phyloP scores from a whole-genome alignment of 805 yeast genomes.

The Metschnikowia colocasiae region DNA sequence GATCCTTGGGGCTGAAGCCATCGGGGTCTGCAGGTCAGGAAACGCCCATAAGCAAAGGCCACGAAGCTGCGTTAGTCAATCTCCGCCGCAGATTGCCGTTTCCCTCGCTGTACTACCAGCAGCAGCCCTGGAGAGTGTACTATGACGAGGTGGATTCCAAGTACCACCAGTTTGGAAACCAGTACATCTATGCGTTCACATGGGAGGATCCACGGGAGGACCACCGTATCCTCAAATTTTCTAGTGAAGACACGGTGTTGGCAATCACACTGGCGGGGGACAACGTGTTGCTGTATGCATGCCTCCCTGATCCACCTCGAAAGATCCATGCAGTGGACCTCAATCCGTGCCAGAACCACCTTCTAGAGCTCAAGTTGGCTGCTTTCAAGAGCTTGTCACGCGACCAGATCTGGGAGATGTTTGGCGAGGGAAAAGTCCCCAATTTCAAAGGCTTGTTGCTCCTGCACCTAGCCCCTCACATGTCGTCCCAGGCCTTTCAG shows the following conservation, averaged over 20 bases:
- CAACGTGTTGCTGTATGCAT: slow-evolving; percentile 69
- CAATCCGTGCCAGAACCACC: slow-evolving; percentile 79
- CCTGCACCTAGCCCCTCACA: slow-evolving; percentile 57
- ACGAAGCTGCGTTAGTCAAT: slow-evolving; percentile 69
- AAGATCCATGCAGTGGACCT: slow-evolving; percentile 81
- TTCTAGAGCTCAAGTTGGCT: slow-evolving; percentile 75
- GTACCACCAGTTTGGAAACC: slow-evolving; percentile 69
- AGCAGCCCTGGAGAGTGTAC: slow-evolving; percentile 73
- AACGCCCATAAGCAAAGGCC: slow-evolving; percentile 59
- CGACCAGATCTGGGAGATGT: slow-evolving; percentile 67
- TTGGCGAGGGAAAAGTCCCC: slow-evolving; percentile 68
- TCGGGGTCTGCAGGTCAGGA: no score
- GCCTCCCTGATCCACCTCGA: slow-evolving; percentile 67
- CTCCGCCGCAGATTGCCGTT: slow-evolving; percentile 64
- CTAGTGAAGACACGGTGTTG: slow-evolving; percentile 64
- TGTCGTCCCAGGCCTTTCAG: slow-evolving; percentile 79
- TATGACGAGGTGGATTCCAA: slow-evolving; percentile 68
- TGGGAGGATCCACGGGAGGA: slow-evolving; percentile 92
- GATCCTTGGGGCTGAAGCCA: no score
- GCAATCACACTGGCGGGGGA: slow-evolving; percentile 89
- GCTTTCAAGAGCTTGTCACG: slow-evolving; percentile 52
- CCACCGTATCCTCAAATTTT: slow-evolving; percentile 57
- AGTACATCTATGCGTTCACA: slow-evolving; percentile 82
- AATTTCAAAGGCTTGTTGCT: slow-evolving; percentile 38
- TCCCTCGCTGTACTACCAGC: slow-evolving; percentile 78